Base-by-base conservation (phyloP, 2,329 filamentous ascomycete genomes). In the Hypoxylon sp. region DNA sequence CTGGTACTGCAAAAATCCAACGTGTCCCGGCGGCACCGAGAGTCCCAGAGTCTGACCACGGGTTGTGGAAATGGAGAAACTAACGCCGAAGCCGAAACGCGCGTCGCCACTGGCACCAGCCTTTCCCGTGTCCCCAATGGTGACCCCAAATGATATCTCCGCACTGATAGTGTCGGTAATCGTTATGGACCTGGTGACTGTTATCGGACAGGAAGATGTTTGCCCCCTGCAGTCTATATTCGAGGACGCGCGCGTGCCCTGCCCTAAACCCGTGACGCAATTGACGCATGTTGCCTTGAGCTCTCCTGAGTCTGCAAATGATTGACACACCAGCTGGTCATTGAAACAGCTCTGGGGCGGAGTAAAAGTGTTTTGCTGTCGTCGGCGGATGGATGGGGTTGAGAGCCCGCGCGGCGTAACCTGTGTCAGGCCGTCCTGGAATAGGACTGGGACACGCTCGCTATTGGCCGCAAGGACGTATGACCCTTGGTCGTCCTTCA, bases 1-100 rank as follows among this genome's bases (percentile, higher is more conserved):
- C 38, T 41, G 38, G 38, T 41, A 41, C 38, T 41, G 38, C 38
- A 41, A 19, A 9, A 41, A 41, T 41, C 38, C 38, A 17, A 41
- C 10, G 14, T 41, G 38, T 6, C 14, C n/a, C n/a, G 5, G 6
- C 38, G 38, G 38, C 14, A 41, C 38, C n/a, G 38, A 19, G 38
- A 41, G 38, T 19, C n/a, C 14, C 38, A 41, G 7, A 41, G 14
- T 41, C 38, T 41, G 38, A n/a, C 38, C 38, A 19, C 7, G 38
- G 38, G 38, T 17, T 41, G 38, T 41, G 38, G 38, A n/a, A 9
- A 41, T 10, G n/a, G 38, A 41, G 38, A 41, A 41, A n/a, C 38
- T 41, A 6, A 17, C n/a, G 38, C 38, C 38, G 38, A 41, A 41
- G n/a, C 38, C 38, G 38, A 41, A 41, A 41, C 38, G 38, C n/a